Base-by-base conservation (phyloP, 2,329 filamentous ascomycete species). In the Stagonosporopsis vannaccii region DNA sequence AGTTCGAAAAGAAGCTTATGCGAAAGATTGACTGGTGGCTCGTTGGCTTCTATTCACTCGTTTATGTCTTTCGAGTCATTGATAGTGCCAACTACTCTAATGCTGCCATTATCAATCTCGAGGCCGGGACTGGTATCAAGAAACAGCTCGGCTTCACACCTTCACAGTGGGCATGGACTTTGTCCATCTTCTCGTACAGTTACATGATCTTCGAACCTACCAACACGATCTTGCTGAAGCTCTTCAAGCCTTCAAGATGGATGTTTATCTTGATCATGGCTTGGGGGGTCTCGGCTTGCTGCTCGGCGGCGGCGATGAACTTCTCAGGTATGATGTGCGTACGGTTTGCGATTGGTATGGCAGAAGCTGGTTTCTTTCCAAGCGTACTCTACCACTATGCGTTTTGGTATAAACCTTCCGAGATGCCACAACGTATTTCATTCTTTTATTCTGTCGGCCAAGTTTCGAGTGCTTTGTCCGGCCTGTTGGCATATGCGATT, bases 401-500 rank as follows among this genome's bases (percentile, higher is more conserved):
- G 8, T 72, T 85, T 19, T 83, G 82, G 82, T 49, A 84, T 82
- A 65, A 65, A 37, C 60, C 62, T 20, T 30, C 42, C 22, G 62
- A 65, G 26, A 65, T 65, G 62, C 62, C 62, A 13, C 58, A 61
- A 32, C 60, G 60, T 15, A 65, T 65, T 26, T 60, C 62, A 1
- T 61, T 63, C 51, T 63, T 8, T 85, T 87, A 70, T 81, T 82
- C 37, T 81, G 84, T n/a, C 68, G 87, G 26, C 5, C 62, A 65
- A 33, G 26, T 65, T 11, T 61, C 60, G 12, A 59, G 52, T 30
- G 62, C 62, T 1, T 40, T 65, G 4, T 63, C 60, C 17, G 62
- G 62, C 15, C 45, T 65, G 0, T 75, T 87, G 0, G 84, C 85
- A 1, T 82, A 81, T 54, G 67, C 65, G 7, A 88, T 89, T 61